Evolutionary conservation across 2,329 filamentous ascomycete genomes (phyloP), one percentile per base, ranked within the genome.

Genomic region (Penicillium sp.): DNA sequence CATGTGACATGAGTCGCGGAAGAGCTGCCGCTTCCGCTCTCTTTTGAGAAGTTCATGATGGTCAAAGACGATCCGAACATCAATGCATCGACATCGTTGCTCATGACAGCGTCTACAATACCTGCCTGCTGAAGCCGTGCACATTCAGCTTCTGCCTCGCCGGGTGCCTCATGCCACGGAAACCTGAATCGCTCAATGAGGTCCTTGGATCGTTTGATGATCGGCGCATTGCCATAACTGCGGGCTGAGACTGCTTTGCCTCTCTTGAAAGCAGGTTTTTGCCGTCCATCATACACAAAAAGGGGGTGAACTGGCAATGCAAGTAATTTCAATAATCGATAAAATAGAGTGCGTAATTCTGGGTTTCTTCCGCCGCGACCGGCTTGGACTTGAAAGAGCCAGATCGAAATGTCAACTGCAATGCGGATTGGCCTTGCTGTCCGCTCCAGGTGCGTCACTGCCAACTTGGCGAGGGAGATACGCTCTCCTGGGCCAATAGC

Each of bases 71-170:
- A 94, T 1, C 94, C 94, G 75, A 97, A 97, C 93, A 97, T 97
- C 65, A 97, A 83, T 2, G 93, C 94, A 70, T 99, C 94, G 41
- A 97, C 91, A 77, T 99, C 94, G 71, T 99, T 92, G 71, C 90
- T 97, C 64, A 99, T 79, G 1, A 97, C 94, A 0, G 90, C 93
- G 72, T 99, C 94, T 1, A 96, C 92, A 9, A 96, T 79, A 0
- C 91, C 91, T 44, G 87, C 82, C 56, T 82, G 81, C 68, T 99
- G 92, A 3, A 99, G 74, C 16, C 94, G 76, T 0, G 94, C 94
- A 62, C 94, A 99, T 75, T 99, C 94, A 1, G 94, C 94, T 71
- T 99, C 94, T 3, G 93, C 94, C 70, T 99, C 94, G 10, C 94
- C 94, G 0, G 93, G 94, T 6, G 94, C 94, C 66, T 91, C 85